These are phyloP conservation scores for Coix lacrymajobi DNA, from an alignment of 176 grass and related monocot species.

Conservation along the genomic window DNA sequence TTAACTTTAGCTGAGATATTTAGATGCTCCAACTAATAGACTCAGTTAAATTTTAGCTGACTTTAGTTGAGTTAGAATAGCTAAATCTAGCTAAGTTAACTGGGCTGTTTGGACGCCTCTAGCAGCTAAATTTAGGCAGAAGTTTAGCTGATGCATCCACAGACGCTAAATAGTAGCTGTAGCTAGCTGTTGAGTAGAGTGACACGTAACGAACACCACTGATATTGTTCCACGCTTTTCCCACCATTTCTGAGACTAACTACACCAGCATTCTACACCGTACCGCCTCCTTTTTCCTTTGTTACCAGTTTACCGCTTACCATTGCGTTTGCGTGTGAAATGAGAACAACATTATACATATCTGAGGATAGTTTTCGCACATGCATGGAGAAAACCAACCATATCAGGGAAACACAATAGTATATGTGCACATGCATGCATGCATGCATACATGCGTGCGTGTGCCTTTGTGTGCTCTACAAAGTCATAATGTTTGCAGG, in stretches of 20 bases:
- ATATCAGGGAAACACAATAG: not conserved
- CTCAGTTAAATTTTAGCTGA: no score
- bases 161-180: no score
- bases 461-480: not conserved
- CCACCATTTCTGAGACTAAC: not conserved
- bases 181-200: not conserved
- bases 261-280: not conserved
- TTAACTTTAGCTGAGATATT: no score
- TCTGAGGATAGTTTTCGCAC: not conserved
- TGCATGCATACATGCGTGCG: not conserved
- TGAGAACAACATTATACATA: not conserved
- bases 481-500: conserved; percentile 17
- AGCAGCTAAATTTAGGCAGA: no score
- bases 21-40: no score
- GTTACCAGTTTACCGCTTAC: not conserved
- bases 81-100: no score
- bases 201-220: conserved; percentile 23
- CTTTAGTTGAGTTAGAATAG: no score
- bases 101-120: no score
- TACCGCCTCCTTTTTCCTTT: not conserved
- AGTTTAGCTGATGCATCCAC: no score
- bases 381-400: not conserved
- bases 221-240: not conserved
- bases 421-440: not conserved
- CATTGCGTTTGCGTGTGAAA: conserved; percentile 18